Evolutionary conservation across 371 early-diverging fungal species (phyloP), one percentile per base, ranked within the genome.

Genomic region (Quaeritorhiza haematococci): DNA sequence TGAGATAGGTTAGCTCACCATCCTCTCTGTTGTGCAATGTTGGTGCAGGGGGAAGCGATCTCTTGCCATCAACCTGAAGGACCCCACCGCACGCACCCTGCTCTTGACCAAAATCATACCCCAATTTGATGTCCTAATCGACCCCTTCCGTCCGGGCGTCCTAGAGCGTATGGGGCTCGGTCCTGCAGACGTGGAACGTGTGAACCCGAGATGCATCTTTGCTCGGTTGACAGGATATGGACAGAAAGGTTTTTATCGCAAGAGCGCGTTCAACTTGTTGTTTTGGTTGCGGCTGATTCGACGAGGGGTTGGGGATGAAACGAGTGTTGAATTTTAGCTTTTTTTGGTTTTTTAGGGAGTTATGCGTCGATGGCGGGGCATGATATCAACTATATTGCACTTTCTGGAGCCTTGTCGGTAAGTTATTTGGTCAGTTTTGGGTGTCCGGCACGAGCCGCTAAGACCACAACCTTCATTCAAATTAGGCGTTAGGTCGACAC

Each of bases 101-200:
- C 55, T 89, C 27, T 58, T 78, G 21, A 63, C 67, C 34, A 61
- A 69, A 41, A n/a, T n/a, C n/a, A n/a, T n/a, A n/a, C n/a, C n/a
- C n/a, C n/a, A n/a, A n/a, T n/a, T n/a, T n/a, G 90, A 89, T 68
- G 77, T 89, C 7, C 47, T 89, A 10, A 59, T 89, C n/a, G 90
- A 89, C 53, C 87, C 90, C 24, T 89, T 82, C 66, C 75, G 90
- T 3, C 87, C 90, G 6, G 90, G 90, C 27, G 84, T 88, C 15
- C 69, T 88, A 73, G 90, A 89, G 50, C 68, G 73, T 21, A 59
- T 89, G 30, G 85, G 85, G 3, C 66, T 89, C 47, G 87, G 84
- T 3, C 90, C 90, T 32, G 78, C 84, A 3, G 71, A 71, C 3
- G 52, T 86, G 17, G 49, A 79, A 21, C 68, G 69, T 23, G 43